phyloP scores from a whole-genome alignment of 305 asterid genomes.

The Galium porrigens region DNA sequence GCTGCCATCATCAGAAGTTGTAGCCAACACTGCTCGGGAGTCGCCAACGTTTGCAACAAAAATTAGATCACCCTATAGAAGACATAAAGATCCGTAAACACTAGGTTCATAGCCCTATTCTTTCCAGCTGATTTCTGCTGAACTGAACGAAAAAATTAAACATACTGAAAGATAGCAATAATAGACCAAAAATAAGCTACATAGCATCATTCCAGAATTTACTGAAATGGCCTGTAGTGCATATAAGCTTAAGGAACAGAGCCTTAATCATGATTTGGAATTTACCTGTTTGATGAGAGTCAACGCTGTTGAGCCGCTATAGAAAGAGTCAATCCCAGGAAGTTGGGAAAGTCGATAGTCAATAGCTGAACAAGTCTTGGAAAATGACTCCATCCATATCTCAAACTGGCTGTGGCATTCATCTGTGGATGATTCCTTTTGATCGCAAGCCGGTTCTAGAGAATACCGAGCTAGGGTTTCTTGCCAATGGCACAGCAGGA shows the following conservation, averaged over 20 bases:
- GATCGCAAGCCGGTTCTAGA: conserved; percentile 15
- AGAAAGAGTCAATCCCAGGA: conserved; percentile 45
- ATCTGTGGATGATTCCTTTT: conserved; percentile 15
- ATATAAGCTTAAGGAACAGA: background rate
- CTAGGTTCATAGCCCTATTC: background rate
- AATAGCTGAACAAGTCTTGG: conserved; percentile 48
- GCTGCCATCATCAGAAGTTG: conserved; percentile 35
- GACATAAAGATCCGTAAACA: background rate
- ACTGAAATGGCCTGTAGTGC: no score
- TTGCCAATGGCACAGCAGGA: conserved; percentile 57
- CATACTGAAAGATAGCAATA: no score
- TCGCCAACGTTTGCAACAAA: conserved; percentile 64
- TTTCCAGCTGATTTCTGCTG: background rate
- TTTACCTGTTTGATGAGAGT: conserved; percentile 56
- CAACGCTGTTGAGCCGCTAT: conserved; percentile 64
- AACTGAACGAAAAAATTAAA: no score
- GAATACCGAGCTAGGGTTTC: conserved; percentile 31
- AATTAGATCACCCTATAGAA: conserved; percentile 44
- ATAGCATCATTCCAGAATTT: no score
- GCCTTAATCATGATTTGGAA: background rate
- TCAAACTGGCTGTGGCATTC: conserved; percentile 26
- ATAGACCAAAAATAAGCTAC: no score
- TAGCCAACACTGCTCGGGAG: conserved; percentile 66
- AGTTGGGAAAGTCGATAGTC: conserved; percentile 46
- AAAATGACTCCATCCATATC: conserved; percentile 46